Percentiles rank a stretch among this genome's conserved stretches.
Conservation (phyloP, 352 stramenopile genomes). For the Pythium brassicae region DNA sequence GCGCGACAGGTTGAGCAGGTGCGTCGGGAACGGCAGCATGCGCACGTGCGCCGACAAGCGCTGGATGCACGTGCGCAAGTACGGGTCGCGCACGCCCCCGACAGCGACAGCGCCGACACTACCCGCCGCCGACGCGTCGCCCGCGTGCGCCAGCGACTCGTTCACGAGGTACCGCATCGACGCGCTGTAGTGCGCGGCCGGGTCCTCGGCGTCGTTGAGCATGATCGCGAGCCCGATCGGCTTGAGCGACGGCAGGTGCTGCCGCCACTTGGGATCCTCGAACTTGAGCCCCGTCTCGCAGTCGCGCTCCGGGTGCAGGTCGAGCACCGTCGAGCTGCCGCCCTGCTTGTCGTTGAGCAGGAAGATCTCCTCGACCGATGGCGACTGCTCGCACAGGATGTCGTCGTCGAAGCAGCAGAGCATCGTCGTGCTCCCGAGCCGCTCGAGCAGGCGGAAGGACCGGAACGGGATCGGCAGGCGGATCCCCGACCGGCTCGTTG, state of each 20-base stretch:
- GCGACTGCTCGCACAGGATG: constrained; percentile 76
- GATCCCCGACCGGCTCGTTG: constrained; percentile 11
- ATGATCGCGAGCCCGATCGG: constrained; percentile 76
- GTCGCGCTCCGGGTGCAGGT: constrained; percentile 66
- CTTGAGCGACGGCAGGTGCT: constrained; percentile 76
- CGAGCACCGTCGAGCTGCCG: constrained; percentile 56
- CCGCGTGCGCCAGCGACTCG: constrained; percentile 22
- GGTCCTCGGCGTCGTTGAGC: constrained; percentile 75
- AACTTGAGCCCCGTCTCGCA: constrained; percentile 82
- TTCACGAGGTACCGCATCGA: constrained; percentile 77
- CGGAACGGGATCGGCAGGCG: constrained; percentile 62
- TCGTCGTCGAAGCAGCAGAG: constrained; percentile 87
- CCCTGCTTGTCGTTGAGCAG: constrained; percentile 70
- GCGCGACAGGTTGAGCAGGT: constrained; percentile 70
- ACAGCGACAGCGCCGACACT: no score
- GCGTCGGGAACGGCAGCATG: constrained; percentile 80
- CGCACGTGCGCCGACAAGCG: constrained; percentile 77
- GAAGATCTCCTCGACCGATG: constrained; percentile 83
- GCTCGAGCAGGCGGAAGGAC: constrained; percentile 75
- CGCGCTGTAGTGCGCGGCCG: constrained; percentile 52
- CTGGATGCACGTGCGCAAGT: constrained; percentile 64
- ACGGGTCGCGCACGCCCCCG: constrained; percentile 25
- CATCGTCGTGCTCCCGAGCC: constrained; percentile 82
- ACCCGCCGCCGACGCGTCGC: no score
- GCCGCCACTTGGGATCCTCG: constrained; percentile 82